phyloP scores from a whole-genome alignment of 2,329 filamentous ascomycete species.

The Colletotrichum destructivum region DNA sequence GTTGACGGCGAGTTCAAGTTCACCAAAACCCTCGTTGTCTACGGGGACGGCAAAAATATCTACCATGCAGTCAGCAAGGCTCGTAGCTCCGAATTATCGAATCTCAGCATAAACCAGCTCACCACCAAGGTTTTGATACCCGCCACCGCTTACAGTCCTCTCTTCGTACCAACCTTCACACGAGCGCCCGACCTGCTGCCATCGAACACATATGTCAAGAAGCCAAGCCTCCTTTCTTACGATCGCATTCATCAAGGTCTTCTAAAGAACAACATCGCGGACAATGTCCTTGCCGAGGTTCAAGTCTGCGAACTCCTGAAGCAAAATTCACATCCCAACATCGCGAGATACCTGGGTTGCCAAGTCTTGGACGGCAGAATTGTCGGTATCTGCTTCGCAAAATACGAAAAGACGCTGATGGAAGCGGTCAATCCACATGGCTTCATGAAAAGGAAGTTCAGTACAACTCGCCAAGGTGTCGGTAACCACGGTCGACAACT shows the following conservation, averaged over 20 bases:
- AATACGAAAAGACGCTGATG: background rate
- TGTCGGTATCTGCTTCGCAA: background rate
- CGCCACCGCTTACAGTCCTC: background rate
- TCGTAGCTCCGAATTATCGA: background rate
- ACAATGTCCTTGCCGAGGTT: background rate
- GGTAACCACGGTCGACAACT: background rate
- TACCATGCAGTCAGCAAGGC: background rate
- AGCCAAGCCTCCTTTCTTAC: constrained; percentile 14
- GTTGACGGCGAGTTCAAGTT: too few species aligned
- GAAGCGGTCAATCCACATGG: background rate
- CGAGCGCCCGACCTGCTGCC: constrained; percentile 13
- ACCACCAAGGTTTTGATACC: background rate
- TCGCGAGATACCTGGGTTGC: background rate
- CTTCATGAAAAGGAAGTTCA: constrained; percentile 1
- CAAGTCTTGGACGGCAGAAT: background rate
- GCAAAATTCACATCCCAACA: background rate
- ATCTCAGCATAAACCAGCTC: background rate
- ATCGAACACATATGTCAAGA: constrained; percentile 5
- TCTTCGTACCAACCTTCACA: background rate
- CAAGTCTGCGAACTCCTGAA: background rate
- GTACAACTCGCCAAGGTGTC: background rate
- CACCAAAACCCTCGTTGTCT: background rate
- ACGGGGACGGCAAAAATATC: background rate
- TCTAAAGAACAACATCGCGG: background rate
- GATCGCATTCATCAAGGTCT: background rate